Evolutionary conservation across 345 rosid genomes (phyloP), one percentile per base, ranked within the genome.

Genomic region (Bruguiera gymnorhiza): DNA sequence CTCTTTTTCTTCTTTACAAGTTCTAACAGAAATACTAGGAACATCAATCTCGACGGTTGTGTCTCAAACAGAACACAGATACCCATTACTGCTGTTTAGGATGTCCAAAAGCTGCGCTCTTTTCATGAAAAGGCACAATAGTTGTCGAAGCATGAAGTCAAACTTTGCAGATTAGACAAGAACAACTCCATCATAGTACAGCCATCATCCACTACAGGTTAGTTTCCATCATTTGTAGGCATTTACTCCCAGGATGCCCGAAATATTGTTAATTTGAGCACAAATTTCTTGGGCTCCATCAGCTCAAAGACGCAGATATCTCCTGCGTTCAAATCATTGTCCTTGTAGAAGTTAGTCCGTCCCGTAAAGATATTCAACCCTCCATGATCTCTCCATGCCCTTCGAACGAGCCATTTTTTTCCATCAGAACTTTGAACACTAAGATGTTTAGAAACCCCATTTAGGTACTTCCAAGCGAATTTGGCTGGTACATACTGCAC

Each of bases 281-380:
- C 9, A 66, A 32, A 1, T n/a, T 32, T 58, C 6, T 24, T 5
- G 3, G 6, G 36, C 53, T 8, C 27, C 6, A 66, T 66, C 15
- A 59, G 70, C 60, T 73, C 71, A 60, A 73, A 66, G 6, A 66
- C 39, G 36, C 76, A 59, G 6, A 73, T 57, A 34, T 59, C 71
- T 16, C 67, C 67, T 31, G 18, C 60, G 43, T 27, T 50, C 66
- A 73, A 66, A 10, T 37, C 8, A 16, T 73, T 73, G 5, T 51
- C 61, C 8, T 13, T 10, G 19, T 10, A 9, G 61, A 73, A 73
- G n/a, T 37, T 53, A 10, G 5, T 24, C 29, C 65, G 31, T 15
- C 71, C 71, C 1, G 7, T 24, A 5, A 1, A 0, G 6, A 66
- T 32, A 5, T 4, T 6, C 53, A 60, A 4, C 24, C 62, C 21